Percentiles rank a stretch among this genome's conserved stretches.
Conservation (phyloP, 306 rosid genomes). For the Echinosophora koreensis region DNA sequence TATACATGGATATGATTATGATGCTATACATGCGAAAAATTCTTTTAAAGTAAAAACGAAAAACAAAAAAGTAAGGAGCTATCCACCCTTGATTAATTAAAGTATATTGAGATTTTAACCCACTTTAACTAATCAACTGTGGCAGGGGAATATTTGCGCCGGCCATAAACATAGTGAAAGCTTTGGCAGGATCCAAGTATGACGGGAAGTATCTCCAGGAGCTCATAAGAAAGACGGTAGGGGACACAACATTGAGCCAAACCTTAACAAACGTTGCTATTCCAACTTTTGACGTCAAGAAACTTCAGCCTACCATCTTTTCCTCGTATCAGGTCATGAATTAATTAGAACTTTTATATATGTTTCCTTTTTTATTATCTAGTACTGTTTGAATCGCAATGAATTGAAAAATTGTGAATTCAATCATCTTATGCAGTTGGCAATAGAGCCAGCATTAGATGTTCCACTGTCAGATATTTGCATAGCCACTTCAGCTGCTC, state of each 20-base stretch:
- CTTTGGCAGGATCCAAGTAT: constrained; percentile 50
- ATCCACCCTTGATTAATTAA: too few species aligned
- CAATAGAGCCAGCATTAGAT: constrained; percentile 31
- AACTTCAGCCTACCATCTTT: constrained; percentile 49
- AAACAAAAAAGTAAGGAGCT: too few species aligned
- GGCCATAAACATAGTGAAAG: not conserved
- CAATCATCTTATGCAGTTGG: constrained; percentile 28
- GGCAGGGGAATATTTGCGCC: constrained; percentile 50
- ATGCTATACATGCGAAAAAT: not conserved
- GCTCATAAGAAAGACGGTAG: not conserved
- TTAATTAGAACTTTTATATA: constrained; percentile 31
- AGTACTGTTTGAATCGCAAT: not conserved
- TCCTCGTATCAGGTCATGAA: constrained; percentile 48
- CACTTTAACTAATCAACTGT: too few species aligned
- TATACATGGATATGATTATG: not conserved
- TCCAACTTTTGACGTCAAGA: constrained; percentile 49
- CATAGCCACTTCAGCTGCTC: constrained; percentile 57
- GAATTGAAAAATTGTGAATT: not conserved
- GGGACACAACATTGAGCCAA: constrained; percentile 37
- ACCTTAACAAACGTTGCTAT: constrained; percentile 52
- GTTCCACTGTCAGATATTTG: constrained; percentile 51
- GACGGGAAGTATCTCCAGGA: constrained; percentile 42
- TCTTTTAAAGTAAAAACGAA: too few species aligned
- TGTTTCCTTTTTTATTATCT: not conserved
- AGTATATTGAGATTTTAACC: too few species aligned